A percentile compares a stretch with the other conserved stretches of the same genome.
phyloP scores from a whole-genome alignment of 2,329 filamentous ascomycete species.

The Hysterium pulicare region DNA sequence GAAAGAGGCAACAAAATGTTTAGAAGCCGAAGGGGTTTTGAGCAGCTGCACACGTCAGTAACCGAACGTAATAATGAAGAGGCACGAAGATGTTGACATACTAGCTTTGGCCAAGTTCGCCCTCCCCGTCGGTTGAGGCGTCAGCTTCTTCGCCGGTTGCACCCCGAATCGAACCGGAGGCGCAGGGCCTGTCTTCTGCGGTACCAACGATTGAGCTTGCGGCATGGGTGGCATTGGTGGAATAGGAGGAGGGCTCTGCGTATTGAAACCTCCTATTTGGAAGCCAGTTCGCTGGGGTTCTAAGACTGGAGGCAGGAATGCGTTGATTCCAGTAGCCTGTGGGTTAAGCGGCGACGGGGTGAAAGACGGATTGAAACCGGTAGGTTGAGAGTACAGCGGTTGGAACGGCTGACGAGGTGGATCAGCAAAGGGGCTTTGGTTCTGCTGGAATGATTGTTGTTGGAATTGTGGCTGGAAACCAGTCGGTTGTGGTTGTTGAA shows the following conservation, averaged over 20 bases:
- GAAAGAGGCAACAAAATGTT: too few species aligned
- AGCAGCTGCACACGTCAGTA: constrained; percentile 49
- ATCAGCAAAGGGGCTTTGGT: constrained; percentile 51
- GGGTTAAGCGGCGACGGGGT: constrained; percentile 41
- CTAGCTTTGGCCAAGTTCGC: constrained; percentile 93
- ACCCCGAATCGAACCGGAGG: constrained; percentile 89
- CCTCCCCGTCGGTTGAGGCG: constrained; percentile 83
- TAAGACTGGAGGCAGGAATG: constrained; percentile 44
- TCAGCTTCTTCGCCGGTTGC: constrained; percentile 68
- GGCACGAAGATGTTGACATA: constrained; percentile 56
- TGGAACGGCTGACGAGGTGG: constrained; percentile 49
- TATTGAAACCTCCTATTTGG: constrained; percentile 38
- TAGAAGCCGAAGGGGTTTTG: constrained; percentile 70
- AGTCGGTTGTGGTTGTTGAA: constrained; percentile 31
- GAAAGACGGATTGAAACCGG: constrained; percentile 20
- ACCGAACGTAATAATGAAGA: neutral
- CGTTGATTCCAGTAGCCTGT: constrained; percentile 55
- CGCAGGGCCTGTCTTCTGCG: constrained; percentile 80
- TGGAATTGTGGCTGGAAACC: constrained; percentile 47
- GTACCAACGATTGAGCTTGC: constrained; percentile 60
- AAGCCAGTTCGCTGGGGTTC: constrained; percentile 47
- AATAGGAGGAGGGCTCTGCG: constrained; percentile 54
- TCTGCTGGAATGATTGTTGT: constrained; percentile 50
- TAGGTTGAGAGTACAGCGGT: constrained; percentile 36
- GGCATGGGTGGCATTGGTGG: constrained; percentile 56